Evolutionary conservation across 805 yeast species (phyloP).

Genomic region (Pichia membranifaciens): DNA sequence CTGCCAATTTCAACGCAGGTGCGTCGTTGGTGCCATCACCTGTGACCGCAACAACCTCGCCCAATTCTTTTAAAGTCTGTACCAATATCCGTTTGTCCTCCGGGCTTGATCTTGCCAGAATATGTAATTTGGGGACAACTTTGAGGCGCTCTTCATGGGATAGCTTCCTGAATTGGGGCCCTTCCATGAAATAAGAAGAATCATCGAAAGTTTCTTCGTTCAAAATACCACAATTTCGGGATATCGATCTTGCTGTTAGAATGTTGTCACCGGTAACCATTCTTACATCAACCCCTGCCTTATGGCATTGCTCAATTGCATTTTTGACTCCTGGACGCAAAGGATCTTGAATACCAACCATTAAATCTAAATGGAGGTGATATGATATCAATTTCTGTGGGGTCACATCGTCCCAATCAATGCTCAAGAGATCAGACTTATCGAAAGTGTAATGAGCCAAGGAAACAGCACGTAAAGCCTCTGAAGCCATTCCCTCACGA

Average conservation of each 20-base stretch:
- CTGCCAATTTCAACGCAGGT: conserved; percentile 93
- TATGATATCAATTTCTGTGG: conserved; percentile 8
- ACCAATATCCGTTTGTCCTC: conserved; percentile 90
- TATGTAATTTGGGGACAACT: conserved; percentile 70
- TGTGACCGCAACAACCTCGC: conserved; percentile 96
- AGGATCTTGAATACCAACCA: conserved; percentile 95
- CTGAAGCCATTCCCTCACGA: conserved; percentile 53
- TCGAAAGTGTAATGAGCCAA: conserved; percentile 71
- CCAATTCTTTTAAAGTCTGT: conserved; percentile 65
- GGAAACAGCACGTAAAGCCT: conserved; percentile 85
- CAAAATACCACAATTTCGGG: conserved; percentile 76
- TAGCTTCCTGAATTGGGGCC: conserved; percentile 78
- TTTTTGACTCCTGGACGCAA: conserved; percentile 83
- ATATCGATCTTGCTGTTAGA: conserved; percentile 86
- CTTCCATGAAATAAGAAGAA: conserved; percentile 75
- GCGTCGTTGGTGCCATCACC: conserved; percentile 99
- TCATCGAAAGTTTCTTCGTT: conserved; percentile 45
- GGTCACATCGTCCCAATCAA: conserved; percentile 38
- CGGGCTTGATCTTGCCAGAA: conserved; percentile 91
- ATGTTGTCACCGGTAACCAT: conserved; percentile 99
- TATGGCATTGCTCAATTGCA: conserved; percentile 79
- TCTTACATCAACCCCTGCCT: conserved; percentile 90
- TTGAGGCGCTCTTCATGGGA: conserved; percentile 46
- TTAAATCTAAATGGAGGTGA: conserved; percentile 51
- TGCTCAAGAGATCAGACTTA: conserved; percentile 15